phyloP scores from a whole-genome alignment of 2,329 filamentous ascomycete genomes.

The Diplodia sapinea region DNA sequence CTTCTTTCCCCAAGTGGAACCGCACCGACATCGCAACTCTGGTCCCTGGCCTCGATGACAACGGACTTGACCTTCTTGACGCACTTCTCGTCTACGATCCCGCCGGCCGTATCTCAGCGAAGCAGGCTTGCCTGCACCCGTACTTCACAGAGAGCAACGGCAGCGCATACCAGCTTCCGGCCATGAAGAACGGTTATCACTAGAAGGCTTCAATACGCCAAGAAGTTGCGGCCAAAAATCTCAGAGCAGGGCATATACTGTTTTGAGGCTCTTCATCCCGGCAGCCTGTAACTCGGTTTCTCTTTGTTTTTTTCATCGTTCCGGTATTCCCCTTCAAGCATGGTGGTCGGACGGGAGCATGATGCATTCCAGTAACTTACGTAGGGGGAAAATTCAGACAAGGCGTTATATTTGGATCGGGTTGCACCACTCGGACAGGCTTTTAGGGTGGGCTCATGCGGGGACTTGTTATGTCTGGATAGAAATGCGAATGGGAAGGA shows the following conservation, averaged over 20 bases:
- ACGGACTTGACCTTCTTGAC: constrained; percentile 71
- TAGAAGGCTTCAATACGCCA: background rate
- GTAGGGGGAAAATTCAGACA: constrained; percentile 24
- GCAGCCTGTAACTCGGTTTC: constrained; percentile 5
- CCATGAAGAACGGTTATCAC: constrained; percentile 31
- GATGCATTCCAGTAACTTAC: constrained; percentile 26
- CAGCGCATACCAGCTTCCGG: constrained; percentile 41
- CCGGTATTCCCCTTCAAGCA: constrained; percentile 28
- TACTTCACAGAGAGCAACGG: constrained; percentile 70
- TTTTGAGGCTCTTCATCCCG: background rate
- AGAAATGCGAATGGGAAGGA: constrained; percentile 21
- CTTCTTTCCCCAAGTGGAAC: constrained; percentile 89
- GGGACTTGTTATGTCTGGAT: constrained; percentile 24
- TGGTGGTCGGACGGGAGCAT: constrained; percentile 22
- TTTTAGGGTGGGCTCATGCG: constrained; percentile 19
- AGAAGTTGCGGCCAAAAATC: background rate
- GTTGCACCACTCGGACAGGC: constrained; percentile 14
- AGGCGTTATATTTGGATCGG: constrained; percentile 27
- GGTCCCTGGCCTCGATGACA: constrained; percentile 74
- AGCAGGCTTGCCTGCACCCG: constrained; percentile 81
- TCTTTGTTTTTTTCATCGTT: constrained; percentile 24
- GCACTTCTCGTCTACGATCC: constrained; percentile 85
- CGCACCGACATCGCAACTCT: constrained; percentile 70
- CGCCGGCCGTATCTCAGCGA: constrained; percentile 83
- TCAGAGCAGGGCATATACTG: background rate